These are phyloP conservation scores for Amesomyces nigricolor DNA, from an alignment of 2,329 filamentous ascomycete genomes.

Conservation along the genomic window DNA sequence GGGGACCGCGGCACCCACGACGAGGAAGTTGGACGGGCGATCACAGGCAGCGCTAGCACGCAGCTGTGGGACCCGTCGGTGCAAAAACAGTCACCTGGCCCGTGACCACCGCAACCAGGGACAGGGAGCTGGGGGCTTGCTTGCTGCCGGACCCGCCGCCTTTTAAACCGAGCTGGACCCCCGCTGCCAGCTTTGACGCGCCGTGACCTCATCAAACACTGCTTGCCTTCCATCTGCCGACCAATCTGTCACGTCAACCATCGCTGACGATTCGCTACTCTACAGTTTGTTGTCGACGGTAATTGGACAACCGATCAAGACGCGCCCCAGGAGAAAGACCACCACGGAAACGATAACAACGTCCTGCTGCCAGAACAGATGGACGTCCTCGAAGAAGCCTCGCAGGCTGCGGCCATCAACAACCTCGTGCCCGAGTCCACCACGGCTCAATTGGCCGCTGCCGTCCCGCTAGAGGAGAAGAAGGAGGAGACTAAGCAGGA, in stretches of 20 bases:
- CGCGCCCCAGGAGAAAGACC: slow-evolving; percentile 76
- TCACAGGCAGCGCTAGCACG: slow-evolving; percentile 9
- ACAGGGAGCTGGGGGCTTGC: slow-evolving; percentile 11
- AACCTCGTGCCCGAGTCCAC: slow-evolving; percentile 65
- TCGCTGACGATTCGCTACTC: slow-evolving; percentile 25
- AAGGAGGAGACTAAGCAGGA: slow-evolving; percentile 15
- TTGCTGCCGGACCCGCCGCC: slow-evolving; percentile 3
- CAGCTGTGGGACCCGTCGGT: slow-evolving; percentile 10
- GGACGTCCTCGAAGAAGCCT: slow-evolving; percentile 28
- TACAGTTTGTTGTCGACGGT: slow-evolving; percentile 90
- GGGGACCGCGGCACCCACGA: neutral
- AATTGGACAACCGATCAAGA: slow-evolving; percentile 80
- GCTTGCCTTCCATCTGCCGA: neutral
- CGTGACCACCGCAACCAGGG: slow-evolving; percentile 8
- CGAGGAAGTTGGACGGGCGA: neutral
- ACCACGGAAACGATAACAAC: slow-evolving; percentile 86
- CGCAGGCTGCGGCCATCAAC: slow-evolving; percentile 43
- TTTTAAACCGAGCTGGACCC: slow-evolving; percentile 12
- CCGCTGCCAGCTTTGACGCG: slow-evolving; percentile 9
- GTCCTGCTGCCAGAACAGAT: slow-evolving; percentile 74
- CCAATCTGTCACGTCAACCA: neutral
- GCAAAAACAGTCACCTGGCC: slow-evolving; percentile 14
- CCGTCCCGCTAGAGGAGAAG: slow-evolving; percentile 53
- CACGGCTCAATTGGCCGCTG: slow-evolving; percentile 60
- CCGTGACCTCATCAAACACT: slow-evolving; percentile 6